Conservation (phyloP, 805 yeast genomes). For the Sugiyamaella chiloensis region DNA sequence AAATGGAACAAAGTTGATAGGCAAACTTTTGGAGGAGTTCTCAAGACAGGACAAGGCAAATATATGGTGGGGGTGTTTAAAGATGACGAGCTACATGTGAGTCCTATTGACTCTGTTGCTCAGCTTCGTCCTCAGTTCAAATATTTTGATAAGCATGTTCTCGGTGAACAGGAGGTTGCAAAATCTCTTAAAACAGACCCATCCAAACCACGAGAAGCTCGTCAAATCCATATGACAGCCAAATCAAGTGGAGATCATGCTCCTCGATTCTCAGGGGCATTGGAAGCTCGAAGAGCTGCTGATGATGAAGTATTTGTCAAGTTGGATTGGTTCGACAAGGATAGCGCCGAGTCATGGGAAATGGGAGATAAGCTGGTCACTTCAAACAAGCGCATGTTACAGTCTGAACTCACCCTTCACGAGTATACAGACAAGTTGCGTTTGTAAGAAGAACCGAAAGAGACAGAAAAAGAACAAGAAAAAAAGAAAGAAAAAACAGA, state of each 20-base stretch:
- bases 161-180: constrained; percentile 38
- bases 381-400: constrained; percentile 16
- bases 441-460: too few relatives aligned
- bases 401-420: constrained; percentile 20
- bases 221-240: constrained; percentile 75
- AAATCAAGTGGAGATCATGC: constrained; percentile 56
- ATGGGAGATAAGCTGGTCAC: constrained; percentile 29
- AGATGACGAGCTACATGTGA: constrained; percentile 54
- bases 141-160: constrained; percentile 64
- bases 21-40: constrained; percentile 71
- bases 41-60: constrained; percentile 35
- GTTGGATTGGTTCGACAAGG: constrained; percentile 46
- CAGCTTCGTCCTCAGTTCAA: constrained; percentile 81
- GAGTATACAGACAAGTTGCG: constrained; percentile 21
- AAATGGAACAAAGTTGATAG: constrained; percentile 60
- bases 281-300: constrained; percentile 57
- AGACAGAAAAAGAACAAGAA: too few relatives aligned
- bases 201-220: constrained; percentile 44
- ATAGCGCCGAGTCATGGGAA: constrained; percentile 32
- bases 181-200: constrained; percentile 37
- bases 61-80: constrained; percentile 40
- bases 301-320: constrained; percentile 54
- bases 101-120: constrained; percentile 62
- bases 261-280: constrained; percentile 66
- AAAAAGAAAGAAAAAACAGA: too few relatives aligned